phyloP scores from a whole-genome alignment of 1,139 yeast genomes.

The Schwanniomyces etchellsii region DNA sequence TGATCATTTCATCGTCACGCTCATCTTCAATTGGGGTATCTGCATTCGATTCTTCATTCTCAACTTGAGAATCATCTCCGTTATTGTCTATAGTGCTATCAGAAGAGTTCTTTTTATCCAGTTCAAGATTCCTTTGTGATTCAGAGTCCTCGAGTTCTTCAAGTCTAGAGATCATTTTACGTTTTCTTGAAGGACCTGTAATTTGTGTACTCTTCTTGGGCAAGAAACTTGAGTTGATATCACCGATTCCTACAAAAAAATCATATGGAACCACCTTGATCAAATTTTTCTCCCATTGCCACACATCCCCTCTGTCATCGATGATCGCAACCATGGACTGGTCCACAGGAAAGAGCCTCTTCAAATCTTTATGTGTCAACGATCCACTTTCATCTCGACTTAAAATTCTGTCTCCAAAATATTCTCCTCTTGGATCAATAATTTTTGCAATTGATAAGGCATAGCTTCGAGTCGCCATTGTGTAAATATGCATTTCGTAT shows the following conservation, averaged over 20 bases:
- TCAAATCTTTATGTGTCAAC: conserved; percentile 79
- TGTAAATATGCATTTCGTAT: conserved; percentile 90
- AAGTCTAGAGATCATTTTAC: conserved; percentile 49
- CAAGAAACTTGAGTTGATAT: conserved; percentile 86
- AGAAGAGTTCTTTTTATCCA: conserved; percentile 7
- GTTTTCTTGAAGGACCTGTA: conserved; percentile 63
- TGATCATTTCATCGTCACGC: conserved; percentile 37
- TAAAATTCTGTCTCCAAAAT: conserved; percentile 86
- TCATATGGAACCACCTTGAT: conserved; percentile 93
- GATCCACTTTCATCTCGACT: conserved; percentile 96
- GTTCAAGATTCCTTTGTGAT: conserved; percentile 10
- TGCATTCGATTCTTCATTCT: background rate
- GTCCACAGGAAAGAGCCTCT: conserved; percentile 89
- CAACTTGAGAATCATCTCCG: too few relatives aligned
- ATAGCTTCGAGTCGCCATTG: conserved; percentile 98
- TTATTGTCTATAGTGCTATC: conserved; percentile 37
- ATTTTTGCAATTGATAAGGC: conserved; percentile 87
- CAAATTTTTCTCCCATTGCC: conserved; percentile 95
- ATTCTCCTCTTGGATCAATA: conserved; percentile 82
- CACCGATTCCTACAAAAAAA: conserved; percentile 96
- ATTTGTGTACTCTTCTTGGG: conserved; percentile 74
- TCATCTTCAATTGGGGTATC: conserved; percentile 29
- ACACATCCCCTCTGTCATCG: conserved; percentile 97
- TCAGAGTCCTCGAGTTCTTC: conserved; percentile 25
- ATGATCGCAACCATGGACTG: conserved; percentile 95